Evolutionary conservation across 768 basidiomycete genomes (phyloP).

Genomic region (Russula foetens): DNA sequence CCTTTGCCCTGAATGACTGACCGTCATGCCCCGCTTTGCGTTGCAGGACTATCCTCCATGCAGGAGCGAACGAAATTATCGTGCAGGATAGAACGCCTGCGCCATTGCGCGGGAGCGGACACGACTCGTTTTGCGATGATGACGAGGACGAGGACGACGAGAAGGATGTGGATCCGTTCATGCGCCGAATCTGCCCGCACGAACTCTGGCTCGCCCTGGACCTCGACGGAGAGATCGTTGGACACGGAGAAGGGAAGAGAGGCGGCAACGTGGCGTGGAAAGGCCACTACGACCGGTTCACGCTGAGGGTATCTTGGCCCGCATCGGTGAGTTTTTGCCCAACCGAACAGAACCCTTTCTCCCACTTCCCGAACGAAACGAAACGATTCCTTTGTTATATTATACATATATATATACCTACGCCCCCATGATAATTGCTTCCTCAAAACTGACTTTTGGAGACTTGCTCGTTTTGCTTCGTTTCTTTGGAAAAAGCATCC

Average conservation of each 20-base stretch:
- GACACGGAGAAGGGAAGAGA: background rate
- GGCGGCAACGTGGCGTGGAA: slow-evolving; percentile 18
- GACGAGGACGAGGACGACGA: slow-evolving; percentile 18
- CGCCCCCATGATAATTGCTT: too few species aligned
- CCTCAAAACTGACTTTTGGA: too few species aligned
- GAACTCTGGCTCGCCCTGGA: slow-evolving; percentile 28
- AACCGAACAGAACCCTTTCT: too few species aligned
- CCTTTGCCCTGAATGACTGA: background rate
- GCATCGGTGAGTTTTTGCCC: slow-evolving; percentile 25
- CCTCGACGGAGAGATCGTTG: slow-evolving; percentile 20
- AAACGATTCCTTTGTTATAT: too few species aligned
- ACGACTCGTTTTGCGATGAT: slow-evolving; percentile 31
- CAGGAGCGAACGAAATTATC: slow-evolving; percentile 33
- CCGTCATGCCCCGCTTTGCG: background rate
- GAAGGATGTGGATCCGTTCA: slow-evolving; percentile 10
- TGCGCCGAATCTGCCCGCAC: slow-evolving; percentile 12
- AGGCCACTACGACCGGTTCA: slow-evolving; percentile 24
- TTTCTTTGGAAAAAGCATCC: background rate
- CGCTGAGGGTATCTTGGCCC: slow-evolving; percentile 30
- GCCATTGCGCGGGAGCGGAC: slow-evolving; percentile 7
- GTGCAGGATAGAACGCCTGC: slow-evolving; percentile 37
- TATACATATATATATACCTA: too few species aligned
- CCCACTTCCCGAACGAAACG: too few species aligned
- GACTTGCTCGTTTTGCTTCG: too few species aligned
- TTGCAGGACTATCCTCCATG: slow-evolving; percentile 19